phyloP scores from a whole-genome alignment of 768 basidiomycete species.

The Serpula lacrymans region DNA sequence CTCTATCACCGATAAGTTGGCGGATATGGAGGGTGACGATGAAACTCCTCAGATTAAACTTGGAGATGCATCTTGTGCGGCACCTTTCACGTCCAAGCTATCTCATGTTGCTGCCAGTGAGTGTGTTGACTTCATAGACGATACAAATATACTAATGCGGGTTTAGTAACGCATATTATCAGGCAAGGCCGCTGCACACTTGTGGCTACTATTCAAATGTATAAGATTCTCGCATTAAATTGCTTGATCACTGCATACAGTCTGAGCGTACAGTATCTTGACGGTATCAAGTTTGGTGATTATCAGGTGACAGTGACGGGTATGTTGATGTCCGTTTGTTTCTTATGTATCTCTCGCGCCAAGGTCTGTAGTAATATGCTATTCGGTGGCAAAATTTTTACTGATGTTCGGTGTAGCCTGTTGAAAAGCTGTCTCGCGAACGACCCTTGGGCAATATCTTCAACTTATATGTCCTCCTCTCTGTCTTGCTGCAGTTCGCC shows the following conservation, averaged over 20 bases:
- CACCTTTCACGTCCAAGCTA: constrained; percentile 97
- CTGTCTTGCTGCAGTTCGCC: constrained; percentile 89
- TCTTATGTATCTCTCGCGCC: constrained; percentile 95
- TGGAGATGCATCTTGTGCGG: constrained; percentile 98
- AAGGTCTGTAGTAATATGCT: too few relatives aligned
- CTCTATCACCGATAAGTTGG: constrained; percentile 78
- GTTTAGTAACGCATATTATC: constrained; percentile 89
- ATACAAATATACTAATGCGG: not conserved
- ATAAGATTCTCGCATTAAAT: constrained; percentile 97
- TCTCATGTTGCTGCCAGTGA: constrained; percentile 95
- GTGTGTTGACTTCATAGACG: constrained; percentile 26
- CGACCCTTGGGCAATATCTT: constrained; percentile 95
- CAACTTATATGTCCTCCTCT: constrained; percentile 91
- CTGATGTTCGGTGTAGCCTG: constrained; percentile 57
- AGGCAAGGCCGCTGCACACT: constrained; percentile 98
- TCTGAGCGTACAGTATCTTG: constrained; percentile 93
- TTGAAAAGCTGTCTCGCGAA: constrained; percentile 91
- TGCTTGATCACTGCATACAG: constrained; percentile 99
- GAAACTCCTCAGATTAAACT: constrained; percentile 98
- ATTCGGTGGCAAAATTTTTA: too few relatives aligned
- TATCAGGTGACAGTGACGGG: constrained; percentile 98
- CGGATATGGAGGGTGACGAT: constrained; percentile 92
- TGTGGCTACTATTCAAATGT: constrained; percentile 99
- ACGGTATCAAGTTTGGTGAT: constrained; percentile 99
- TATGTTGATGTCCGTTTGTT: constrained; percentile 97